Evolutionary conservation across 129 eudicot species (phyloP), one percentile per base, ranked within the genome.

Genomic region (Flaveria trinervia): DNA sequence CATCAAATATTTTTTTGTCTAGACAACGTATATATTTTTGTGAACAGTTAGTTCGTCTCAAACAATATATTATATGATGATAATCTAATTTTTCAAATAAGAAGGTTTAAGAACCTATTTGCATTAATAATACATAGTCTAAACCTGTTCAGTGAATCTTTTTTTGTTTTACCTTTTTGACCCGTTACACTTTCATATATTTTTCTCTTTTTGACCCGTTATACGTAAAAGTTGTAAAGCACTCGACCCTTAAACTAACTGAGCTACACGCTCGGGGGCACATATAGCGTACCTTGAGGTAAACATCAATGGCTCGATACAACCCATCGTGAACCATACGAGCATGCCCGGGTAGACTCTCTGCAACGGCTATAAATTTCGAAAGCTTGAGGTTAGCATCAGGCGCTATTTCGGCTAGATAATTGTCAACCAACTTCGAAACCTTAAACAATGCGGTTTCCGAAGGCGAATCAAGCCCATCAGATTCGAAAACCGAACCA

Each of bases 371-470:
- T 52, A 91, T 65, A 82, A 94, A 94, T 80, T 84, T 85, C 30
- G 87, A 77, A 33, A 91, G 90, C 79, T 94, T 94, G 70, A 94
- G 99, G 68, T 91, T 91, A 22, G 84, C 89, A 77, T 94, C 99
- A 45, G 99, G 93, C 11, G 99, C 99, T 62, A 94, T 91, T 78
- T 94, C 99, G 8, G 96, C 85, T 16, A 94, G 76, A 85, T 91
- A 94, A 79, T 83, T 91, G 68, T 94, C 99, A 78, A 94, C 93
- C 74, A 94, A 78, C 65, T 89, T 95, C 1, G 99, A 84, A 57
- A 95, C 99, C 78, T 88, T 95, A 73, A 73, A 85, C 61, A 95
- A 72, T 0, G 99, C 90, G 5, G 90, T 86, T 74, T 91, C 94
- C 0, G 97, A 89, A 0, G 97, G 96, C 9, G 96, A 91, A 82